Base-by-base conservation (phyloP, 441 rosid genomes). In the Populus hybrid region DNA sequence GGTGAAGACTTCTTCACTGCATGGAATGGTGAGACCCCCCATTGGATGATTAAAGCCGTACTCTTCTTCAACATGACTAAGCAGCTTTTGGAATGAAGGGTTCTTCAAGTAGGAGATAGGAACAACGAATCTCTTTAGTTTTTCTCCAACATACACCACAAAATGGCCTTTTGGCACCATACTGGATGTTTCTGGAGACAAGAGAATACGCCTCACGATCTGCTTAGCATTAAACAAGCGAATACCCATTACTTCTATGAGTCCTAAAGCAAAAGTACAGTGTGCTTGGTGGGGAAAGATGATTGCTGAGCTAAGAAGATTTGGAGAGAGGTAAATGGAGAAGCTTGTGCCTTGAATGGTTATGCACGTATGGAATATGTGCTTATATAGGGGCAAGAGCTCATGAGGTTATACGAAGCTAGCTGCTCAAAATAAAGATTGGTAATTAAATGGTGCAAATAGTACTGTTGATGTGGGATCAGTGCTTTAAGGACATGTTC, bases 21-120 rank as follows among this genome's bases (percentile, higher is more conserved):
- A 93, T n/a, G 97, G 98, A 74, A 93, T 89, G 3, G 89, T 92
- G 76, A 93, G 85, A 34, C 97, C 95, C 89, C 91, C 91, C 75
- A 87, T 89, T 1, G 89, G 88, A 76, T 94, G 93, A 69, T 90
- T 85, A 40, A 92, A 92, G 1, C 97, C 97, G 63, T 91, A 89
- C 87, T 91, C 95, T 78, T 93, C 97, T 79, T 92, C 97, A 1
- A 93, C 94, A 73, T 81, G 89, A 78, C 78, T 82, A 42, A 90
- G 89, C 70, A 91, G 78, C 79, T 82, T 81, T 72, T 89, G 90
- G 70, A 92, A 91, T 72, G 87, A 84, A 61, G 97, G 94, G 46
- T 84, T 86, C 69, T 87, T 79, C 85, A 91, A 83, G 84, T 86
- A 87, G 2, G 97, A 92, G 81, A 92, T 87, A 4, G 96, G 97